phyloP scores from a whole-genome alignment of 345 rosid genomes.

The Salix exigua region DNA sequence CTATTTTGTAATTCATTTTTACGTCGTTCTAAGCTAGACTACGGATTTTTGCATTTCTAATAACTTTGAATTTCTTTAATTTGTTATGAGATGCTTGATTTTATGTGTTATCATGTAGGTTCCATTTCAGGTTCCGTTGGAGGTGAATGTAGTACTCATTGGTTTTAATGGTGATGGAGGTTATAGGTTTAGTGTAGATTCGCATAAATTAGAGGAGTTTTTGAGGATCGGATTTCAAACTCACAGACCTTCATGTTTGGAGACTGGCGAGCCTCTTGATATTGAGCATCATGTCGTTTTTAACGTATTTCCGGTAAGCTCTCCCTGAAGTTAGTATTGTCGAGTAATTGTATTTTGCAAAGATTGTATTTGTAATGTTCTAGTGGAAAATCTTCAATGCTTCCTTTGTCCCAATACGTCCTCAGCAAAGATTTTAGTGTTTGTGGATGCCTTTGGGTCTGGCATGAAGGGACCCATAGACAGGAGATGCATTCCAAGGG shows the following conservation, averaged over 20 bases:
- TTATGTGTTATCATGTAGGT: slow-evolving; percentile 45
- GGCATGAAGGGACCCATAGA: not conserved
- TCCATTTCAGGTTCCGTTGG: slow-evolving; percentile 94
- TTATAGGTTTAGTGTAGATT: slow-evolving; percentile 60
- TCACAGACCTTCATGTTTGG: slow-evolving; percentile 78
- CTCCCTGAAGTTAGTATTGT: not conserved
- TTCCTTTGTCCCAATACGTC: not conserved
- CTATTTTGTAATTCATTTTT: not conserved
- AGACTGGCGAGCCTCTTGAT: slow-evolving; percentile 90
- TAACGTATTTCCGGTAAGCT: slow-evolving; percentile 71
- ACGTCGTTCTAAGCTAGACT: too few relatives aligned
- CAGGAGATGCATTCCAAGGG: not conserved
- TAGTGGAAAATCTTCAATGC: not conserved
- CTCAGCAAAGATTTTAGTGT: not conserved
- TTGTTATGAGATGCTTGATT: not conserved
- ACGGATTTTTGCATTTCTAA: not conserved
- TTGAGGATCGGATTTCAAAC: slow-evolving; percentile 66
- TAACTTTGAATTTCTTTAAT: not conserved
- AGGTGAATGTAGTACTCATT: slow-evolving; percentile 81
- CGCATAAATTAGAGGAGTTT: slow-evolving; percentile 79
- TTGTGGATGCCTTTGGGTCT: not conserved
- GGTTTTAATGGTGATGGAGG: slow-evolving; percentile 94
- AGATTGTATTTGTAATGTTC: not conserved
- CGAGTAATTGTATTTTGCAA: not conserved
- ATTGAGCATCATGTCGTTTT: slow-evolving; percentile 85